A percentile compares a stretch with the other conserved stretches of the same genome.
Conservation (phyloP, 148 eudicot genomes). For the Rhododendron mucronatum region DNA sequence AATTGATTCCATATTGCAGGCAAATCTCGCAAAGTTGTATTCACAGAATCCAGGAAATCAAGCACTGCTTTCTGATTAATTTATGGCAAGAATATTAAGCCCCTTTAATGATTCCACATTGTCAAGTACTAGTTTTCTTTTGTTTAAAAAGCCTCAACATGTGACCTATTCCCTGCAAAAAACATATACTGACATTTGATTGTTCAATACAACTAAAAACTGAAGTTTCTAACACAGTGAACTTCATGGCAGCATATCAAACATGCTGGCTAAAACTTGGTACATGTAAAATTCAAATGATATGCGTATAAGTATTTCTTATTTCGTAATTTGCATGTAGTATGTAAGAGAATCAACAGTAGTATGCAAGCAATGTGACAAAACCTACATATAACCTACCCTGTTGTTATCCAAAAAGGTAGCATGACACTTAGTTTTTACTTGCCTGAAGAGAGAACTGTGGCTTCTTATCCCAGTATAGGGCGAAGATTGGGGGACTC, state of each 20-base stretch:
- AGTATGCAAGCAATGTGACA: conserved; percentile 4
- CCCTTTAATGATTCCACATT: neutral
- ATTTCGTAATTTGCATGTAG: neutral
- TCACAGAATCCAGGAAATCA: neutral
- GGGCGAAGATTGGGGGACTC: conserved; percentile 66
- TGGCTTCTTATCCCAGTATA: conserved; percentile 86
- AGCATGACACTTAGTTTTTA: conserved; percentile 6
- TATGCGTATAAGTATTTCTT: neutral
- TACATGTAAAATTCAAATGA: neutral
- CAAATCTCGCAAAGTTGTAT: neutral
- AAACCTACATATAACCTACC: neutral
- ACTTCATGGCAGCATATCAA: neutral
- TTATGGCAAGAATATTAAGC: neutral
- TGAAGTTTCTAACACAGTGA: neutral
- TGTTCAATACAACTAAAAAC: neutral
- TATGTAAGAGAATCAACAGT: neutral
- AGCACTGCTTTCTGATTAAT: neutral
- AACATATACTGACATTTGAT: neutral
- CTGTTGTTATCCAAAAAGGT: neutral
- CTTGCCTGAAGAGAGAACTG: conserved; percentile 87
- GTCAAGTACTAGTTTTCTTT: neutral
- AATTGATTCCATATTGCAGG: neutral
- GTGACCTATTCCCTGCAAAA: neutral
- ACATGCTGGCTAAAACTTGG: neutral
- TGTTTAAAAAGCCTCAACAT: neutral